These are phyloP conservation scores for Endocladia muricata DNA, from an alignment of 31 red algal species.

Conservation along the genomic window DNA sequence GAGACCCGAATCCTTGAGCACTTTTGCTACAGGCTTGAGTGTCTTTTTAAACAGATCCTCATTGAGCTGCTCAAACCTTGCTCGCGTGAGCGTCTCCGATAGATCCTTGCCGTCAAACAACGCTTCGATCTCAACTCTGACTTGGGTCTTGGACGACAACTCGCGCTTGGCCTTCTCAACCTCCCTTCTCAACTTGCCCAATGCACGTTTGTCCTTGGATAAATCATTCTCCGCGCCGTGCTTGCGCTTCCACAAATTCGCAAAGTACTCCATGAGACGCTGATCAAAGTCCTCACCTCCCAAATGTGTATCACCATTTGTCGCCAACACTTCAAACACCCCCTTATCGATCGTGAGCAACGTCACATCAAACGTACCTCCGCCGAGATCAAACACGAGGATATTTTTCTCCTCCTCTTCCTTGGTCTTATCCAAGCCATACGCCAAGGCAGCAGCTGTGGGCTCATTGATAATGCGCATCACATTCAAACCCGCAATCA, in stretches of 20 bases:
- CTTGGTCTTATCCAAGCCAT: slow-evolving; percentile 86
- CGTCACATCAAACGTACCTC: slow-evolving; percentile 98
- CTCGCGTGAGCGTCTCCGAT: slow-evolving; percentile 86
- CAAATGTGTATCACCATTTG: slow-evolving; percentile 93
- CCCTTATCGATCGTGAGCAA: slow-evolving; percentile 86
- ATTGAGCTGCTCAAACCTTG: slow-evolving; percentile 88
- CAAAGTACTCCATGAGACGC: slow-evolving; percentile 83
- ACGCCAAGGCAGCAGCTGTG: slow-evolving; percentile 95
- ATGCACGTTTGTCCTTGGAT: slow-evolving; percentile 77
- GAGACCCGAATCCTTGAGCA: slow-evolving; percentile 84
- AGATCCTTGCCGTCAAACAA: slow-evolving; percentile 84
- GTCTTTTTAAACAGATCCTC: slow-evolving; percentile 92
- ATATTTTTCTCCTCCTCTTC: slow-evolving; percentile 83
- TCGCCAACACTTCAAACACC: slow-evolving; percentile 94
- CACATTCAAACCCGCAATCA: slow-evolving; percentile 93
- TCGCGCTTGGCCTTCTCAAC: slow-evolving; percentile 95
- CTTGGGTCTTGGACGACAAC: slow-evolving; percentile 80
- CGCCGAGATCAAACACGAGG: slow-evolving; percentile 97
- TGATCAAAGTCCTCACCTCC: slow-evolving; percentile 99
- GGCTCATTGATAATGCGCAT: slow-evolving; percentile 97
- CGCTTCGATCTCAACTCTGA: slow-evolving; percentile 85
- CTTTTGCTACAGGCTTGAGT: slow-evolving; percentile 78
- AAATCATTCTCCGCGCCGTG: slow-evolving; percentile 71
- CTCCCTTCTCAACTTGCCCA: slow-evolving; percentile 76
- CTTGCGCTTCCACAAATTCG: slow-evolving; percentile 81